Conservation (phyloP, 2,329 filamentous ascomycete genomes). For the Cercospora sp. region DNA sequence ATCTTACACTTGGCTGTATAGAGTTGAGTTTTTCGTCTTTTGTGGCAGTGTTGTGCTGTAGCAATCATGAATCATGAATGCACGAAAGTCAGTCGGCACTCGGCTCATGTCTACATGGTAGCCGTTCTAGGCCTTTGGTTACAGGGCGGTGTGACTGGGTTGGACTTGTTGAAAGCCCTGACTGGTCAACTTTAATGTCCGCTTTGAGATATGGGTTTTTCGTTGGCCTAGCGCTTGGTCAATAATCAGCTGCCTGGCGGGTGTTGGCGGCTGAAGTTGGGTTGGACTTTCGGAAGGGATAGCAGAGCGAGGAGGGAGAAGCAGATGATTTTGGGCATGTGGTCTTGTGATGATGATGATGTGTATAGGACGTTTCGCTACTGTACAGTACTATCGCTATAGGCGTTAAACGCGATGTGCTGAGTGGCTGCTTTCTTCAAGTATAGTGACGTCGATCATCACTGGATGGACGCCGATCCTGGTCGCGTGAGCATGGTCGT, state of each 20-base stretch:
- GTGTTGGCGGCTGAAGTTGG: not conserved
- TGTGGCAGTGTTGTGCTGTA: not conserved
- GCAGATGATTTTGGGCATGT: not conserved
- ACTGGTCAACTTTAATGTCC: not conserved
- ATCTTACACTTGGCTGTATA: not conserved
- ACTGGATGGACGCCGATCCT: not conserved
- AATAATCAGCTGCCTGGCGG: not conserved
- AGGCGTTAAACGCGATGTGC: not conserved
- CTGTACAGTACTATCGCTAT: not conserved
- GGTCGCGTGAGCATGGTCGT: constrained; percentile 6
- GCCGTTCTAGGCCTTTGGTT: not conserved
- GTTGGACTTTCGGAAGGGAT: not conserved
- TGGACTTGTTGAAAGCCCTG: not conserved
- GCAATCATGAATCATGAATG: not conserved
- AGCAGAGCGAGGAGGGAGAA: not conserved
- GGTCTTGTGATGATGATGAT: not conserved
- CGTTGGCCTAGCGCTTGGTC: not conserved
- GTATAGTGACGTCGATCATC: constrained; percentile 5
- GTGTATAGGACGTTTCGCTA: not conserved
- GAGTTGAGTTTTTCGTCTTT: not conserved
- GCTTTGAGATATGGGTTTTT: not conserved
- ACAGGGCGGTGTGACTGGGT: not conserved
- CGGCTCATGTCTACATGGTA: not conserved
- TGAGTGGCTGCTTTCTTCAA: not conserved
- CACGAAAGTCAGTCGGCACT: not conserved